Base-by-base conservation (phyloP, 2,329 filamentous ascomycete species). In the Fusarium illudens region DNA sequence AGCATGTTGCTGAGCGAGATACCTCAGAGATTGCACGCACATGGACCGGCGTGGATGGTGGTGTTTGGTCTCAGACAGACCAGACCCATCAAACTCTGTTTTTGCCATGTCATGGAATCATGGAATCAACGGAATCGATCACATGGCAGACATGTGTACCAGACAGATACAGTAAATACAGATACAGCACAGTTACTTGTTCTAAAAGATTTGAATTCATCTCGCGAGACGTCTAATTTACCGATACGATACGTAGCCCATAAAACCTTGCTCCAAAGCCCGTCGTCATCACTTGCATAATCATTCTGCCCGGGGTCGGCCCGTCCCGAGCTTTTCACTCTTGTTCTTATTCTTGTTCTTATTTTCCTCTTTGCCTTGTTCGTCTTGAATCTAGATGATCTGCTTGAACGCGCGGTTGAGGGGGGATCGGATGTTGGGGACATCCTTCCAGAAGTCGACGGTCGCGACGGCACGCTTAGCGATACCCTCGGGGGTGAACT, bases 361-460 rank as follows among this genome's bases (percentile, higher is more conserved):
- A 46, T 50, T 42, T 65, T 69, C 34, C 59, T 70, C 54, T 68
- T 57, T 46, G 10, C 59, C 52, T 60, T 60, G 30, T 53, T 65
- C 60, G 60, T 63, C 56, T 65, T 42, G 33, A 54, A 49, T 71
- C 86, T 96, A 98, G 82, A 97, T 92, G 76, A 98, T 87, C 86
- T 99, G 94, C 86, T 96, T 88, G 89, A 99, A 99, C 76, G 96
- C 96, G 80, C 94, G 92, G 89, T 98, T 97, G 84, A 99, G 82
- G 71, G 96, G 95, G 58, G 94, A 97, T 82, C 96, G 93, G 77
- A 97, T 87, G 84, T 95, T 94, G 79, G 92, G 85, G 30, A 90
- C 89, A 72, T 91, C 92, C 92, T 97, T 98, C 91, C 94, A 99
- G 90, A 97, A 99, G 80, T 98, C 90, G 77, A 98, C 85, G 70